Evolutionary conservation across 331 rosid species (phyloP).

Genomic region (Stylosanthes scabra): DNA sequence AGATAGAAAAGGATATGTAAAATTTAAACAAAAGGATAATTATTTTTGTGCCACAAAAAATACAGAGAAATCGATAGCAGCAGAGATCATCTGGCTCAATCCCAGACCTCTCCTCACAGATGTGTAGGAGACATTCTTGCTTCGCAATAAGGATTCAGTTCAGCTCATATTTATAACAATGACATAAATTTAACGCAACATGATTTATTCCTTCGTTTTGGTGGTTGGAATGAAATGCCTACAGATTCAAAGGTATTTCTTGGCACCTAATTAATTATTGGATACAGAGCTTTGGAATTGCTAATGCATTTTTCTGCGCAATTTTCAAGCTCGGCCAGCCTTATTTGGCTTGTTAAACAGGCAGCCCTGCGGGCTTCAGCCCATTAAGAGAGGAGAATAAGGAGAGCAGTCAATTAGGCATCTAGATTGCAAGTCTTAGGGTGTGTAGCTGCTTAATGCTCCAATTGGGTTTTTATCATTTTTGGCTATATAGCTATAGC

Average conservation of each 20-base stretch:
- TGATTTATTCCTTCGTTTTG: background rate
- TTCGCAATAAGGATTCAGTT: background rate
- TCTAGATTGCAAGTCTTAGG: no score
- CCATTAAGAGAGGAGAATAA: no score
- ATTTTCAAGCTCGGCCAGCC: no score
- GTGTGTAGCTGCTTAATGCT: no score
- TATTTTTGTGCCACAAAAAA: background rate
- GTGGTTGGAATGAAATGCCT: background rate
- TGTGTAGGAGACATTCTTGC: background rate
- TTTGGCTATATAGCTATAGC: no score
- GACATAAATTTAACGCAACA: background rate
- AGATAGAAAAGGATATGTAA: background rate
- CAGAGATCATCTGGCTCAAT: background rate
- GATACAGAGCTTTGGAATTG: background rate
- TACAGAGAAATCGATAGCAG: conserved; percentile 1
- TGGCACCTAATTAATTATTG: conserved; percentile 7
- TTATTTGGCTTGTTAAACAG: no score
- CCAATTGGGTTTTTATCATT: no score
- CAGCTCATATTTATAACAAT: background rate
- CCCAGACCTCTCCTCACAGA: background rate
- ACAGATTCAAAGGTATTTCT: background rate
- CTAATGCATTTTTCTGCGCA: background rate
- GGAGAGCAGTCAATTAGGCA: no score
- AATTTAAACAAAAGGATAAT: conserved; percentile 1
- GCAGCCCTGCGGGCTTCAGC: no score